phyloP scores from a whole-genome alignment of 345 rosid genomes.

The Kernera saxatilis region DNA sequence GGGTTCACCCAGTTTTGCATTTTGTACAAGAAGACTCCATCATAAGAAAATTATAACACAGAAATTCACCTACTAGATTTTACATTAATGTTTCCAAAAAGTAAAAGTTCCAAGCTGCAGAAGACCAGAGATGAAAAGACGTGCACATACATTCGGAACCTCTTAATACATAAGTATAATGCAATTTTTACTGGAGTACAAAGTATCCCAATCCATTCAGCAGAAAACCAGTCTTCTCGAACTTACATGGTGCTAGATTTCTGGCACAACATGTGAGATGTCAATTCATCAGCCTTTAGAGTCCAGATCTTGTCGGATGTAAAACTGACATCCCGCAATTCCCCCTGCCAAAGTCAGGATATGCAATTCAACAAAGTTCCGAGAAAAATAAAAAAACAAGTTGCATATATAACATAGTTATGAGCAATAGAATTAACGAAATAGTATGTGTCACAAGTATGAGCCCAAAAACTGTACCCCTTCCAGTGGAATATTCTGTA shows the following conservation, averaged over 20 bases:
- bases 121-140: neutral
- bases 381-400: neutral
- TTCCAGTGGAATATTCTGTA: constrained; percentile 51
- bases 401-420: neutral
- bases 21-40: constrained; percentile 10
- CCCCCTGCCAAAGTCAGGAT: constrained; percentile 46
- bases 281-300: constrained; percentile 59
- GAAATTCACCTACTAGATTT: neutral
- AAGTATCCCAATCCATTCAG: constrained; percentile 9
- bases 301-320: constrained; percentile 67
- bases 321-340: constrained; percentile 65
- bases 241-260: constrained; percentile 56
- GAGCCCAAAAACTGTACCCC: constrained; percentile 41
- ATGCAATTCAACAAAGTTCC: neutral
- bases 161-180: neutral
- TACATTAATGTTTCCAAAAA: neutral
- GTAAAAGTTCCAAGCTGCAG: constrained; percentile 3
- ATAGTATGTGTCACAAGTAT: constrained; percentile 3
- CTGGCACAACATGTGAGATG: constrained; percentile 37
- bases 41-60: neutral
- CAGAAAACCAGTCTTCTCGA: constrained; percentile 1
- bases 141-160: neutral
- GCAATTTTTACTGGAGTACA: neutral
- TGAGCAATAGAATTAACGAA: neutral
- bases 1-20: neutral